Conservation (phyloP, 2,329 filamentous ascomycete genomes). For the Aspergillus floridensis region DNA sequence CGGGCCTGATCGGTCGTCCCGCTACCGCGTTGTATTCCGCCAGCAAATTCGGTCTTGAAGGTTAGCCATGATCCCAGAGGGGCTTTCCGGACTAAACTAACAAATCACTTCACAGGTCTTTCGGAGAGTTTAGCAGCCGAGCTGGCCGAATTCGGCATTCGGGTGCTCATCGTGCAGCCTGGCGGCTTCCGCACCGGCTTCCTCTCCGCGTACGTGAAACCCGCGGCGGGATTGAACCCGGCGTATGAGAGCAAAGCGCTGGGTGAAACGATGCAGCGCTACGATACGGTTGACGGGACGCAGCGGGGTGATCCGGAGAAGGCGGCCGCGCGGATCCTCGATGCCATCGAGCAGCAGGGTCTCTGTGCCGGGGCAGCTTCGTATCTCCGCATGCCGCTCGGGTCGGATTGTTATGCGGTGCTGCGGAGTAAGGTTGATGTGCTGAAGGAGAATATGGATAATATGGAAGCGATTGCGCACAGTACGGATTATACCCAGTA, state of each 20-base stretch:
- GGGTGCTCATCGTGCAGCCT: slow-evolving; percentile 44
- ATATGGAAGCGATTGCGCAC: not conserved
- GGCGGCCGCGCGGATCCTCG: not conserved
- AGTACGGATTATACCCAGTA: too few species aligned
- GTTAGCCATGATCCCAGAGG: not conserved
- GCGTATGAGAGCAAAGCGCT: not conserved
- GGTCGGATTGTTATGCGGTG: not conserved
- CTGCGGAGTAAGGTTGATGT: not conserved
- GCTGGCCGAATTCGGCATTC: slow-evolving; percentile 46
- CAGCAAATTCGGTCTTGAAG: slow-evolving; percentile 19
- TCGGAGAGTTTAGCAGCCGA: slow-evolving; percentile 47
- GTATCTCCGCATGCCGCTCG: not conserved
- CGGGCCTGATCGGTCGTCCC: slow-evolving; percentile 15
- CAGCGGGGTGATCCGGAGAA: not conserved
- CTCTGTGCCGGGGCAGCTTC: not conserved
- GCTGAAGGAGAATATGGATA: not conserved
- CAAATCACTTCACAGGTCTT: slow-evolving; percentile 35
- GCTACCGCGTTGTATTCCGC: slow-evolving; percentile 47
- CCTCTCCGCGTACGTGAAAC: not conserved
- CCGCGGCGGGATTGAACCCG: not conserved
- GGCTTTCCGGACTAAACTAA: too few species aligned
- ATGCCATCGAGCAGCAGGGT: not conserved
- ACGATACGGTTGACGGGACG: not conserved
- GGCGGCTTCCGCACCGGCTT: slow-evolving; percentile 37
- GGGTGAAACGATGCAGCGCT: not conserved